phyloP scores from a whole-genome alignment of 495 filamentous ascomycete genomes.

The Friedmanniomyces endolithicus region DNA sequence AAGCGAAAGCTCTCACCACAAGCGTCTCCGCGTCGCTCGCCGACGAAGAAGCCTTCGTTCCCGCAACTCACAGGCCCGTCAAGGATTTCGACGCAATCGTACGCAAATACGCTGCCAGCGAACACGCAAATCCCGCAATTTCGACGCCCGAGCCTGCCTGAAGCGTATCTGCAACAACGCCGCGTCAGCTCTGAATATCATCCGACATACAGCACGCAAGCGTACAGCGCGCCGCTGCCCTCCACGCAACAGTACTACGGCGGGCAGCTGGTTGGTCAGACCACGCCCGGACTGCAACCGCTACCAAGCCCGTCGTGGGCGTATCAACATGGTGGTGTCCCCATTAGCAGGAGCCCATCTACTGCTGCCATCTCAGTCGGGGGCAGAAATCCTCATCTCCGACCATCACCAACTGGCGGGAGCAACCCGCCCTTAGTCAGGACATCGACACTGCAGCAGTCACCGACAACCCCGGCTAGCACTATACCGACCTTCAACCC shows the following conservation, averaged over 20 bases:
- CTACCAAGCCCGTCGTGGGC: slow-evolving; percentile 14
- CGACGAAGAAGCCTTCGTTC: slow-evolving; percentile 36
- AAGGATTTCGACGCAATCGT: slow-evolving; percentile 27
- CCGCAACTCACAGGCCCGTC: slow-evolving; percentile 35
- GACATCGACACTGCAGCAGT: slow-evolving; percentile 66
- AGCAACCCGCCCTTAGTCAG: slow-evolving; percentile 61
- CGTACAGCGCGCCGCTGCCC: slow-evolving; percentile 3
- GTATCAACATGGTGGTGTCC: slow-evolving; percentile 32
- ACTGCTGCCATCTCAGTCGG: slow-evolving; percentile 28
- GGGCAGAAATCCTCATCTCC: slow-evolving; percentile 25
- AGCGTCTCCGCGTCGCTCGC: slow-evolving; percentile 32
- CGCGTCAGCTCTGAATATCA: slow-evolving; percentile 20
- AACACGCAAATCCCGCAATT: slow-evolving; percentile 23
- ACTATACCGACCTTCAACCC: slow-evolving; percentile 52
- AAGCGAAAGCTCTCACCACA: slow-evolving; percentile 46
- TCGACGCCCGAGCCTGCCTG: slow-evolving; percentile 16
- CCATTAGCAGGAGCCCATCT: slow-evolving; percentile 26
- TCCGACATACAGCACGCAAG: neutral
- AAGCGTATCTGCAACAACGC: slow-evolving; percentile 19
- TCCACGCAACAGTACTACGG: slow-evolving; percentile 13
- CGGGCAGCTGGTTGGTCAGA: neutral
- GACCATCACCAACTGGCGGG: slow-evolving; percentile 34
- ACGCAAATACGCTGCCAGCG: slow-evolving; percentile 27
- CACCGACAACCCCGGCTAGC: slow-evolving; percentile 32
- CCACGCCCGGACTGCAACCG: slow-evolving; percentile 6